phyloP scores from a whole-genome alignment of 2,329 filamentous ascomycete genomes.

The Paraphaeosphaeria sporulosa region DNA sequence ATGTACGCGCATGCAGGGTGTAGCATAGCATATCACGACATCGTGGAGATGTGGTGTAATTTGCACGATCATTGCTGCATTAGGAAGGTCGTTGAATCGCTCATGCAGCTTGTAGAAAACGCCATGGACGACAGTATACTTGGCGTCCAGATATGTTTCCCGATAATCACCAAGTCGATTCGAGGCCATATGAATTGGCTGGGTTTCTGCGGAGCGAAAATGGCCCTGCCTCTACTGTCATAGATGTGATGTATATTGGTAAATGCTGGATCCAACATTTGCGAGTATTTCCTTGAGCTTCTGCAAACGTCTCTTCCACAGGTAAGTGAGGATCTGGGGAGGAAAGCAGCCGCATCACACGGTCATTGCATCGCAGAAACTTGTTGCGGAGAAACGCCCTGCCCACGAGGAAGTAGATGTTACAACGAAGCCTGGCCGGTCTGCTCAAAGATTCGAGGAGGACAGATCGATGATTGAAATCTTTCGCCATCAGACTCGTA shows the following conservation, averaged over 20 bases:
- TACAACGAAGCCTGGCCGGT: too few relatives aligned
- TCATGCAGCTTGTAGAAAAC: conserved; percentile 1
- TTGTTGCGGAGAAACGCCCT: too few relatives aligned
- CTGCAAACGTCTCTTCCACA: not conserved
- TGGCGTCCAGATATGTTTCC: not conserved
- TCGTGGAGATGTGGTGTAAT: conserved; percentile 6
- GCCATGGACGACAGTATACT: not conserved
- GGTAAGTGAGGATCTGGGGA: too few relatives aligned
- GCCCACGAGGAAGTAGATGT: too few relatives aligned
- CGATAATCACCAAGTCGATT: not conserved
- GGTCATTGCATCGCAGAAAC: too few relatives aligned
- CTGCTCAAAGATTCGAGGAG: too few relatives aligned
- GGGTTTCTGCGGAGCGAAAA: not conserved
- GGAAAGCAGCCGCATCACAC: too few relatives aligned
- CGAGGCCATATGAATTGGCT: not conserved
- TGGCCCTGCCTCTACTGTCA: not conserved
- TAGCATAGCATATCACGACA: conserved; percentile 8
- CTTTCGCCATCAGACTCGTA: too few relatives aligned
- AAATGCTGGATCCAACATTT: not conserved
- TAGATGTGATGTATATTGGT: not conserved
- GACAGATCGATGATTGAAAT: too few relatives aligned
- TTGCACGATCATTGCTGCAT: conserved; percentile 1
- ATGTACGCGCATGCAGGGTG: not conserved
- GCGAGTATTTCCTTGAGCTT: not conserved
- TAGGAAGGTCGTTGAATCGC: conserved; percentile 6